Conservation (phyloP, 805 yeast species). For the Starmera quercuum region DNA sequence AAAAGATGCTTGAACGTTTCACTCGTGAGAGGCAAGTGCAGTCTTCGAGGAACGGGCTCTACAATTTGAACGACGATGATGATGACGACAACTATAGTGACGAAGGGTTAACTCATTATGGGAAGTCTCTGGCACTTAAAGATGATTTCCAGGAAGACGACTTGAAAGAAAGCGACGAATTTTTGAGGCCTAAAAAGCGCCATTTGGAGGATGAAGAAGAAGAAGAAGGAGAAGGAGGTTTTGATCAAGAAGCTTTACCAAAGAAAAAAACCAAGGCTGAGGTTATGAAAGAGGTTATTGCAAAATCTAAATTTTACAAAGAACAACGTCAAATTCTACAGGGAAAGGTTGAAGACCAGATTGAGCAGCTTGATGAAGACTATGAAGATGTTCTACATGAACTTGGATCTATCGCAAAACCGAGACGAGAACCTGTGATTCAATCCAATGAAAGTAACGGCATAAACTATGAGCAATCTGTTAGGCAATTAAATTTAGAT, state of each 20-base stretch:
- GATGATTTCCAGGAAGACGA: slow-evolving; percentile 49
- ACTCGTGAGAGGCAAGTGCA: slow-evolving; percentile 75
- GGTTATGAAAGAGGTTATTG: slow-evolving; percentile 79
- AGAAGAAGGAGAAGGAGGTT: slow-evolving; percentile 34
- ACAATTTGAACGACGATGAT: slow-evolving; percentile 56
- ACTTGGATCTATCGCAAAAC: slow-evolving; percentile 26
- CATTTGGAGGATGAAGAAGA: slow-evolving; percentile 23
- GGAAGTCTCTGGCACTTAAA: slow-evolving; percentile 55
- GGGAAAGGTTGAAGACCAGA: slow-evolving; percentile 49
- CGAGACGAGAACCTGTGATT: slow-evolving; percentile 14
- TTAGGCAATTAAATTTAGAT: slow-evolving; percentile 59
- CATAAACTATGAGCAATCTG: slow-evolving; percentile 55
- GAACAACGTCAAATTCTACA: slow-evolving; percentile 67
- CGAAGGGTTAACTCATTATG: slow-evolving; percentile 65
- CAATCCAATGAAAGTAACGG: slow-evolving; percentile 29
- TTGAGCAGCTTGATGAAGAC: slow-evolving; percentile 63
- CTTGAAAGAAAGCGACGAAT: slow-evolving; percentile 28
- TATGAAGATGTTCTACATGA: slow-evolving; percentile 64
- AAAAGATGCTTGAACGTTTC: slow-evolving; percentile 91
- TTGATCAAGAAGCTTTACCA: slow-evolving; percentile 29
- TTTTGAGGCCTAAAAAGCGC: slow-evolving; percentile 27
- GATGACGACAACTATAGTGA: slow-evolving; percentile 31
- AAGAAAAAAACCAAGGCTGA: slow-evolving; percentile 74
- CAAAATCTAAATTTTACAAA: slow-evolving; percentile 72
- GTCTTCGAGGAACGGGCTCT: slow-evolving; percentile 50